Conservation (phyloP, 1,284 basidiomycete species). For the Sanghuangporus baumii region DNA sequence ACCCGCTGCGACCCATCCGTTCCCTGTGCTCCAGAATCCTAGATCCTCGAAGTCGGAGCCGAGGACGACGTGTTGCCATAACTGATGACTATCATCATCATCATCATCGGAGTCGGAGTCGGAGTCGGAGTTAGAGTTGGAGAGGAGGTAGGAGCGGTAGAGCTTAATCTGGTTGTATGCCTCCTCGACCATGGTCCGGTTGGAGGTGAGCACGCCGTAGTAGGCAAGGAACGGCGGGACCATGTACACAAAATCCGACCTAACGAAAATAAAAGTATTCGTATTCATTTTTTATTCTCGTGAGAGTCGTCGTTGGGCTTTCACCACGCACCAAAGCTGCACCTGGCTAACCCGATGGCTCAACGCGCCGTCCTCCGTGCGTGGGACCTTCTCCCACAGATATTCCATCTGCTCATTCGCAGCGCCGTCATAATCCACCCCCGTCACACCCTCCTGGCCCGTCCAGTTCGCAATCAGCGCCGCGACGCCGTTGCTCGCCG, state of each 20-base stretch:
- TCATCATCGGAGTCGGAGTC: constrained; percentile 33
- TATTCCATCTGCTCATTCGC: constrained; percentile 70
- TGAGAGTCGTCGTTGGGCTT: neutral
- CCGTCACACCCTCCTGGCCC: constrained; percentile 30
- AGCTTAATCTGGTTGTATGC: constrained; percentile 78
- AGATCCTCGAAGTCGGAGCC: constrained; percentile 46
- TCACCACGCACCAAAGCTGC: constrained; percentile 59
- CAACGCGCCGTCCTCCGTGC: constrained; percentile 70
- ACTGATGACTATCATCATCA: too few relatives aligned
- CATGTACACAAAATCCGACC: constrained; percentile 83
- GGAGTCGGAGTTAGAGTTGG: too few relatives aligned
- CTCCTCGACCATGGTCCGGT: constrained; percentile 59
- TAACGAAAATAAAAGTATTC: too few relatives aligned
- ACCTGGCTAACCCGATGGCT: constrained; percentile 66
- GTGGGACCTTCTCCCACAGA: constrained; percentile 60
- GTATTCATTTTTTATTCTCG: too few relatives aligned
- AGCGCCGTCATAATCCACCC: constrained; percentile 57
- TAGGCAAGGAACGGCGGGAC: constrained; percentile 90
- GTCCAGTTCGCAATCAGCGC: constrained; percentile 79
- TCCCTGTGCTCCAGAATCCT: constrained; percentile 77
- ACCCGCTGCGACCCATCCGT: constrained; percentile 82
- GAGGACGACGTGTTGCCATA: constrained; percentile 69
- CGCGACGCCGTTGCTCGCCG: constrained; percentile 75
- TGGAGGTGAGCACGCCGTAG: constrained; percentile 70
- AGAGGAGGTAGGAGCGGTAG: constrained; percentile 59